Evolutionary conservation across 2,329 filamentous ascomycete species (phyloP).

Genomic region (Sclerotinia minor): DNA sequence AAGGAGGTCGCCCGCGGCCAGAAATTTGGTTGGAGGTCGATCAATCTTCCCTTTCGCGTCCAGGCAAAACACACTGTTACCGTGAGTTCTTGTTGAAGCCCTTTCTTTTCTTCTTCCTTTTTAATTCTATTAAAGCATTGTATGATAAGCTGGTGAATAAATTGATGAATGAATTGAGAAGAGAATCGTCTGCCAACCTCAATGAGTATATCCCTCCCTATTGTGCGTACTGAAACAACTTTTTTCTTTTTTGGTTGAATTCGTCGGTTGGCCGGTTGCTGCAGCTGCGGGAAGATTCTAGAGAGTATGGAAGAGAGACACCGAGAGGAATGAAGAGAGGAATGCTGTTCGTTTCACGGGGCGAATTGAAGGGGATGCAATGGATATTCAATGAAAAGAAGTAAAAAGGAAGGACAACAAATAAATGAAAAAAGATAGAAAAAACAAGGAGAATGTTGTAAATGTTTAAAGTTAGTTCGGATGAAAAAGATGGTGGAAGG

Average conservation of each 20-base stretch:
- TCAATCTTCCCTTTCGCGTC: constrained; percentile 27
- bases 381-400: not conserved
- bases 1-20: constrained; percentile 60
- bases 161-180: not conserved
- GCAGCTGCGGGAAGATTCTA: constrained; percentile 5
- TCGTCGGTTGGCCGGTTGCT: constrained; percentile 19
- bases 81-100: constrained; percentile 31
- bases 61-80: constrained; percentile 39
- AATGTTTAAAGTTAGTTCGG: constrained; percentile 4
- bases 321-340: constrained; percentile 24
- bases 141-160: constrained; percentile 17
- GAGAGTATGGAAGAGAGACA: not conserved
- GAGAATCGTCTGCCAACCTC: constrained; percentile 25
- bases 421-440: not conserved
- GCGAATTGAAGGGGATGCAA: constrained; percentile 8
- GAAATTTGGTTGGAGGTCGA: constrained; percentile 36
- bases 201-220: constrained; percentile 15
- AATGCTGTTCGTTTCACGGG: constrained; percentile 22
- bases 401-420: constrained; percentile 8
- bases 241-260: not conserved
- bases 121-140: constrained; percentile 15
- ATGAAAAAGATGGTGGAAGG: not conserved
- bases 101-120: not conserved
- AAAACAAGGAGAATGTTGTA: constrained; percentile 22
- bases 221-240: constrained; percentile 18